phyloP scores from a whole-genome alignment of 257 asterid genomes.

The Solanum pimpinellifolium region DNA sequence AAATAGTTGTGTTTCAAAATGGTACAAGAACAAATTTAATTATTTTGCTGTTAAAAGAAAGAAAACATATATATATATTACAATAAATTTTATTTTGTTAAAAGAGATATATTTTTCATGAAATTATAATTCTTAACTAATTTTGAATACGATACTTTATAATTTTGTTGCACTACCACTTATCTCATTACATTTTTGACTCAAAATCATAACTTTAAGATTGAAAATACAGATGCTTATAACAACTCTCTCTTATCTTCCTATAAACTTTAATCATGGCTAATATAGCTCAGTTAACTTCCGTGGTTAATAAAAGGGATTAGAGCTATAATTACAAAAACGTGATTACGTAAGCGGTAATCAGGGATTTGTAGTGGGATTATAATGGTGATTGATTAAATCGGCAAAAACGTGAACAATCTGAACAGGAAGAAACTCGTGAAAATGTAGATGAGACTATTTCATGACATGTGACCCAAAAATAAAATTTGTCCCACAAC shows the following conservation, averaged over 20 bases:
- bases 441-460: not conserved
- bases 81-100: too few species aligned
- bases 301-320: not conserved
- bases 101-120: too few species aligned
- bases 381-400: not conserved
- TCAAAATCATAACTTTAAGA: not conserved
- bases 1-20: not conserved
- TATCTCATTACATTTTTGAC: too few species aligned
- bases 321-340: not conserved
- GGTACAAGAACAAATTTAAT: not conserved
- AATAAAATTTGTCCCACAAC: not conserved
- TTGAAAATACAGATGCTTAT: too few species aligned
- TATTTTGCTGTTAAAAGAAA: too few species aligned
- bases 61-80: too few species aligned
- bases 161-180: too few species aligned
- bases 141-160: too few species aligned
- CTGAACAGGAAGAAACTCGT: not conserved
- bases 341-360: not conserved
- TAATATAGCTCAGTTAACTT: not conserved
- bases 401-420: not conserved
- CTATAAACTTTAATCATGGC: not conserved
- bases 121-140: too few species aligned
- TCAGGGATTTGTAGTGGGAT: not conserved
- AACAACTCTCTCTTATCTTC: not conserved
- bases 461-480: not conserved